These are phyloP conservation scores for Colletotrichum eremochloae DNA, from an alignment of 2,329 filamentous ascomycete genomes.

Conservation along the genomic window DNA sequence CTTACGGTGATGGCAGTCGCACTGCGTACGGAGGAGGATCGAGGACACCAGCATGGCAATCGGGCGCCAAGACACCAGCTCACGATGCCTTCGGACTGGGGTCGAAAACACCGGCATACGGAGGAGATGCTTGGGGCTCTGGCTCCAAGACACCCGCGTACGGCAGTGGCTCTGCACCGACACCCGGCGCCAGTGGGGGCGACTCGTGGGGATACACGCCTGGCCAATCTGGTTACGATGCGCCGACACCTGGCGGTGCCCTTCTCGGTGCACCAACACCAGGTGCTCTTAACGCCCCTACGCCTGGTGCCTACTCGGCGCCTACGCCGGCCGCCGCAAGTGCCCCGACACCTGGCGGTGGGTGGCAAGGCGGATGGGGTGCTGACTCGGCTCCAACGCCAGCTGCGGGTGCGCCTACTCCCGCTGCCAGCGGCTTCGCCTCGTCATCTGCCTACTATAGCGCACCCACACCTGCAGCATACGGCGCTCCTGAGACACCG, in stretches of 20 bases:
- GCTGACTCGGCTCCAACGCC: conserved; percentile 76
- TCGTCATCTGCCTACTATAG: conserved; percentile 64
- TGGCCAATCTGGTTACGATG: conserved; percentile 72
- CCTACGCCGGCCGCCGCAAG: conserved; percentile 72
- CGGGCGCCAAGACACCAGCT: conserved; percentile 80
- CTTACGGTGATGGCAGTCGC: conserved; percentile 79
- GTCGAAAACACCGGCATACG: conserved; percentile 77
- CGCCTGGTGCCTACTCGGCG: conserved; percentile 76
- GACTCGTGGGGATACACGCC: conserved; percentile 73
- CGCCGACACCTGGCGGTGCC: conserved; percentile 73
- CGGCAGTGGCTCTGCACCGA: conserved; percentile 70
- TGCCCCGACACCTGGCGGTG: conserved; percentile 78
- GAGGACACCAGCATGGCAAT: conserved; percentile 83
- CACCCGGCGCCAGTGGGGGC: conserved; percentile 68
- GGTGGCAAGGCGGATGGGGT: conserved; percentile 71
- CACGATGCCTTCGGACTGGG: conserved; percentile 74
- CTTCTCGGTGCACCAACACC: conserved; percentile 71
- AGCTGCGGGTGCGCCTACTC: conserved; percentile 75
- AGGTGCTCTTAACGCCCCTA: conserved; percentile 76
- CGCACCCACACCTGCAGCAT: conserved; percentile 76
- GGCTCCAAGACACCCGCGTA: conserved; percentile 86
- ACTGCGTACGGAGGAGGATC: conserved; percentile 83
- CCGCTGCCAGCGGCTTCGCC: conserved; percentile 71
- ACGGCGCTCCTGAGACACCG: conserved; percentile 70
- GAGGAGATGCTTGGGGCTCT: conserved; percentile 72